A percentile compares a stretch with the other conserved stretches of the same genome.
Conservation (phyloP, 495 filamentous ascomycete genomes). For the Xylaria telfairii region DNA sequence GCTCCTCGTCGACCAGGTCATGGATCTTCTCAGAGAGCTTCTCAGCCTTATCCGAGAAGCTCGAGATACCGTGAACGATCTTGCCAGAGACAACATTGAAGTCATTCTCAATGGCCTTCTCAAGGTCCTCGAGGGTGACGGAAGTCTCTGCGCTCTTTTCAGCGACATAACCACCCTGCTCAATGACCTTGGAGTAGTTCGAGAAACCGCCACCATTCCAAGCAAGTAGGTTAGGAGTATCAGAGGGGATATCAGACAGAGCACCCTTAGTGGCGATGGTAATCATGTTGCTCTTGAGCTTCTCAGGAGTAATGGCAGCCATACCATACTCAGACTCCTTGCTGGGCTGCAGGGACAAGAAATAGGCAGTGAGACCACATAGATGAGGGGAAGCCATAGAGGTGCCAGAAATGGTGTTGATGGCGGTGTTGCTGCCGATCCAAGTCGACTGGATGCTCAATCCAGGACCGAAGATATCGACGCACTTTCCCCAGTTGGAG, state of each 20-base stretch:
- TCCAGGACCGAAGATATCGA: conserved; percentile 98
- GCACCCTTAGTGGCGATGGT: conserved; percentile 79
- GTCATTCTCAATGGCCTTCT: conserved; percentile 67
- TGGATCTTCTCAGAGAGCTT: conserved; percentile 60
- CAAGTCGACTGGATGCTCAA: conserved; percentile 97
- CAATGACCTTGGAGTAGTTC: conserved; percentile 88
- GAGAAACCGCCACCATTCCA: conserved; percentile 97
- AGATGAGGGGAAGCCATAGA: conserved; percentile 99
- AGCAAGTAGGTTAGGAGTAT: conserved; percentile 87
- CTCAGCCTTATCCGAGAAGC: conserved; percentile 54
- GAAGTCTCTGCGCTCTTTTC: conserved; percentile 43
- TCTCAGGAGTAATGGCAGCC: conserved; percentile 86
- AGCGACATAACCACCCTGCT: conserved; percentile 64
- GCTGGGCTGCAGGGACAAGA: conserved; percentile 91
- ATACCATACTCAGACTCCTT: conserved; percentile 88
- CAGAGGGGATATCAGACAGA: conserved; percentile 81
- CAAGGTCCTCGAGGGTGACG: conserved; percentile 58
- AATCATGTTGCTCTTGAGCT: conserved; percentile 90
- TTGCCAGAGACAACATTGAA: conserved; percentile 60
- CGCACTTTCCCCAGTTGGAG: conserved; percentile 99
- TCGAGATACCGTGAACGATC: conserved; percentile 54
- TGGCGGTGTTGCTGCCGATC: conserved; percentile 91
- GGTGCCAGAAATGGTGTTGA: conserved; percentile 98
- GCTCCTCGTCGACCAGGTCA: conserved; percentile 65
- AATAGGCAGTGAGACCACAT: conserved; percentile 94